Base-by-base conservation (phyloP, 2,329 filamentous ascomycete genomes). In the Xylaria sp. region DNA sequence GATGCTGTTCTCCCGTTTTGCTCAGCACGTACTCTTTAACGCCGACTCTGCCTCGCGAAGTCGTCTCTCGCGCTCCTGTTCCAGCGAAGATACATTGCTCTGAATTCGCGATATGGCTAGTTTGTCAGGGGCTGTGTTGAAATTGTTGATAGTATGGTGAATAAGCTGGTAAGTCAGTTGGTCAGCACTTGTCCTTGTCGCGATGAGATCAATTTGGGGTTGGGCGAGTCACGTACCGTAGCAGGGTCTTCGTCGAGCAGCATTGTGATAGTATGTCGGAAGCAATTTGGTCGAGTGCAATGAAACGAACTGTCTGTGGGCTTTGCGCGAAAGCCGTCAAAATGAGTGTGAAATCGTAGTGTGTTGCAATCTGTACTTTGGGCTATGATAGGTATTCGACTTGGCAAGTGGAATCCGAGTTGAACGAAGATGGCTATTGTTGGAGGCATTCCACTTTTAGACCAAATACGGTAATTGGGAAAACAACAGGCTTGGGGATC, bases 181-280 rank as follows among this genome's bases (percentile, higher is more conserved):
- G 60, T 61, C 17, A 64, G 61, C 37, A 21, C 61, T 55, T 42
- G 28, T 7, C 52, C 15, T 40, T 8, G 31, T 28, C 17, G 5
- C 47, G 6, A 4, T 38, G 40, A 15, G 37, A 43, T 51, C 14
- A n/a, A 3, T 6, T 33, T 19, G 53, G 38, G 51, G 25, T 33
- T 23, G n/a, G 17, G 28, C 23, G 38, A 19, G 49, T 42, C 19
- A 75, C 86, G 64, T 87, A 96, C 92, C 46, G 89, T 90, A 46
- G 91, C 91, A 69, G 94, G 94, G 77, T 95, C 92, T 81, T 97
- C 94, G 79, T 96, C 92, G 79, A 98, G 92, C 76, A 97, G 85
- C 91, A 98, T 97, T 67, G 79, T 92, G 80, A 64, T 63, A 61
- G 66, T 6, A 58, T 23, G 15, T 57, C 38, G 7, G 21, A 51